Base-by-base conservation (phyloP, 345 rosid species). In the Eucalyptus guilfoylei region DNA sequence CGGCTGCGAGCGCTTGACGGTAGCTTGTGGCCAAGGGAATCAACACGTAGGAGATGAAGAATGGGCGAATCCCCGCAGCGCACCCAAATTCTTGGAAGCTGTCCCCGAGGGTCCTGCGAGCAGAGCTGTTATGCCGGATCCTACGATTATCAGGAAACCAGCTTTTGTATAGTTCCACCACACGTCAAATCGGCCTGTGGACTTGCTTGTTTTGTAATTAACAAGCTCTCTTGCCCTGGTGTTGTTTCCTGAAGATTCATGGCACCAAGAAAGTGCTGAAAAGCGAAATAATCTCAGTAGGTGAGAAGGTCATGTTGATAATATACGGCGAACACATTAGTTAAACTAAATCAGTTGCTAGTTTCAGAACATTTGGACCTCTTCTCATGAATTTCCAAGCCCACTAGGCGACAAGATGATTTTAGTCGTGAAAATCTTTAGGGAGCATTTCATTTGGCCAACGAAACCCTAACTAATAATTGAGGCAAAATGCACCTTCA, bases 131-230 rank as follows among this genome's bases (percentile, higher is more conserved):
- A 92, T 85, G 8, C 91, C 87, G 16, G 93, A 92, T 89, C 96
- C 96, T 6, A 91, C 58, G 8, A 85, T 17, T n/a, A 94, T 89
- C 14, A 92, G 52, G 86, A 87, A 86, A 55, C 88, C 88, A 32
- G 94, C 93, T 60, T 89, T 88, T 6, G 47, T 80, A 91, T 91
- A 92, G 81, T 90, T 93, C 94, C 91, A 93, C 94, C 93, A 91
- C 9, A 89, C 47, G 9, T 9, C 52, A 32, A 34, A 80, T n/a
- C 6, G 32, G 15, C 64, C 34, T 12, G 67, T 50, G 62, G 81
- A 9, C 48, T 45, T 69, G 30, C 37, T 47, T 9, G 44, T 49
- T 10, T 15, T 45, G 11, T 34, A 55, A 69, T 9, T 64, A 93
- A 42, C 87, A 91, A 89, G 14, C 87, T 90, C 86, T 89, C 88